phyloP scores from a whole-genome alignment of 139 green algal species.

The Volvox africanus region DNA sequence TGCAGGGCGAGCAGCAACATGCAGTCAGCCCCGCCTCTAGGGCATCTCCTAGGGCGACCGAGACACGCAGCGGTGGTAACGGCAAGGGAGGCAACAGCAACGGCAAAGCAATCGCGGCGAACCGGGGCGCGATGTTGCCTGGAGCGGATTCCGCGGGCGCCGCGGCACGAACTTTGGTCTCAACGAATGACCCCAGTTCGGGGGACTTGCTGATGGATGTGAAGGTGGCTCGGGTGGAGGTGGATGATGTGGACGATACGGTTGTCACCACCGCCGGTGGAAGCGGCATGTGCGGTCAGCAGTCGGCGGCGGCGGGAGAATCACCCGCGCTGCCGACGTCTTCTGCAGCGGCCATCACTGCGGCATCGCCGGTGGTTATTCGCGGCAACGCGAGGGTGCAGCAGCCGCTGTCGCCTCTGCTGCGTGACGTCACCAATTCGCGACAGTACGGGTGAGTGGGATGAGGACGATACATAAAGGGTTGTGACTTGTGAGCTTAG shows the following conservation, averaged over 20 bases:
- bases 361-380: conserved; percentile 9
- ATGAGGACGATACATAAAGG: no score
- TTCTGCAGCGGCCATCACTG: neutral
- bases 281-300: neutral
- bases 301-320: neutral
- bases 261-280: neutral
- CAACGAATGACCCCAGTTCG: no score
- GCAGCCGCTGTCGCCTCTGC: conserved; percentile 45
- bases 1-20: neutral
- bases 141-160: no score
- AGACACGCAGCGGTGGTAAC: neutral
- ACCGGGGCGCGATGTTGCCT: neutral
- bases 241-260: neutral
- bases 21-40: neutral
- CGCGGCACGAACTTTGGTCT: no score
- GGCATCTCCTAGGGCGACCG: neutral
- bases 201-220: neutral
- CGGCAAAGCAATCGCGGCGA: neutral
- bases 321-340: conserved; percentile 6
- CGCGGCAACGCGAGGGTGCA: conserved; percentile 36
- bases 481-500: no score
- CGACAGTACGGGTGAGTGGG: conserved; percentile 2
- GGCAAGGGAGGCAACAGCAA: neutral
- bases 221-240: neutral
- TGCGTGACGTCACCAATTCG: conserved; percentile 35